phyloP scores from a whole-genome alignment of 345 rosid genomes.

The Pistacia atlantica region DNA sequence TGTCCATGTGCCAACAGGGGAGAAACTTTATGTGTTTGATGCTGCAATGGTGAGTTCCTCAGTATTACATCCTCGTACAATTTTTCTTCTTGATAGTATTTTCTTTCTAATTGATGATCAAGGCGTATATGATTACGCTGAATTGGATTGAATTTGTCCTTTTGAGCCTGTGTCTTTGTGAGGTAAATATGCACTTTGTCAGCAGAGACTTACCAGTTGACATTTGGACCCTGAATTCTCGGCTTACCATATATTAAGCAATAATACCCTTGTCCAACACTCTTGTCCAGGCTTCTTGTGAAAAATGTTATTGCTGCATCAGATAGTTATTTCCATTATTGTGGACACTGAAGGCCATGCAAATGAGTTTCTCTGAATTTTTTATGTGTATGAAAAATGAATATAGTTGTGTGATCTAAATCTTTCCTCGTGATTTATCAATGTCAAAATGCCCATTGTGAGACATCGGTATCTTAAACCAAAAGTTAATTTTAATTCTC shows the following conservation, averaged over 20 bases:
- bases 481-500: background rate
- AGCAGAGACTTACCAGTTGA: background rate
- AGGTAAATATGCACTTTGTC: background rate
- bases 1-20: conserved; percentile 88
- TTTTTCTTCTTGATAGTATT: conserved; percentile 1
- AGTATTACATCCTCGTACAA: background rate
- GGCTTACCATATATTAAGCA: background rate
- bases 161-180: background rate
- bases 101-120: background rate
- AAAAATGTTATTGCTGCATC: background rate
- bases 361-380: background rate
- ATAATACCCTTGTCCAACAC: background rate
- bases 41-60: conserved; percentile 74
- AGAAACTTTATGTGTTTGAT: conserved; percentile 90
- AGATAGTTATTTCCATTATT: background rate
- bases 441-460: background rate
- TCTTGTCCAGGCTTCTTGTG: background rate
- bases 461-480: background rate
- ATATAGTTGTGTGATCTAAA: background rate
- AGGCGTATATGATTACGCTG: background rate
- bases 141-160: background rate
- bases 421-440: background rate
- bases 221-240: background rate
- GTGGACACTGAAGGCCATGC: background rate
- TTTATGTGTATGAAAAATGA: background rate